phyloP scores from a whole-genome alignment of 805 yeast genomes.

The Kluyveromyces lactis region DNA sequence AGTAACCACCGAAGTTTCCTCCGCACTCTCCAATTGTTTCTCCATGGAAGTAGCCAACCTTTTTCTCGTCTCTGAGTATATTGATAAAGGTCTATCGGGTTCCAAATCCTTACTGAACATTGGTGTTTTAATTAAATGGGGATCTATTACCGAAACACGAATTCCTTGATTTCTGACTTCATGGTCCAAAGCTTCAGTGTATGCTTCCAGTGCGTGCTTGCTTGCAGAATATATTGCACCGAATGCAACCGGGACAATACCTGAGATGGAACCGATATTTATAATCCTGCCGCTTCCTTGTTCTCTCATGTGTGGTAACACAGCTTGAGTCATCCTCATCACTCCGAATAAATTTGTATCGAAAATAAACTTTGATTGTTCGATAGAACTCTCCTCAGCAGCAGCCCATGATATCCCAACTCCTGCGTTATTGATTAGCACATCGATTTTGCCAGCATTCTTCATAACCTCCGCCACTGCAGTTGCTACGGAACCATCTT shows the following conservation, averaged over 20 bases:
- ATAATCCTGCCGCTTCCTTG: conserved; percentile 49
- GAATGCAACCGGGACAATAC: conserved; percentile 61
- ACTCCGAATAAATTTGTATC: conserved; percentile 41
- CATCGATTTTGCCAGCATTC: conserved; percentile 36
- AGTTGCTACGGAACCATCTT: not conserved
- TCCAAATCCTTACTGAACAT: not conserved
- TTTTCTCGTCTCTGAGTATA: too few relatives aligned
- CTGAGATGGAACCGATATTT: conserved; percentile 63
- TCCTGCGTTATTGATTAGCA: conserved; percentile 56
- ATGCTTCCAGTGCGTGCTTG: conserved; percentile 53
- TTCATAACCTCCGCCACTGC: not conserved
- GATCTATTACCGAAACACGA: not conserved
- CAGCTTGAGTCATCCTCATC: conserved; percentile 37
- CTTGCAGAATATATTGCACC: conserved; percentile 68
- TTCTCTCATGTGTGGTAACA: conserved; percentile 34
- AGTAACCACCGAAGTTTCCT: too few relatives aligned
- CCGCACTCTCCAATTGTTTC: too few relatives aligned
- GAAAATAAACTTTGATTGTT: conserved; percentile 37
- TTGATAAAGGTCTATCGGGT: not conserved
- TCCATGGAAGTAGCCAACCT: too few relatives aligned
- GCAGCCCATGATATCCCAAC: conserved; percentile 38
- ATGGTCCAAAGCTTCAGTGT: conserved; percentile 39
- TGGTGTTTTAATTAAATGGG: not conserved
- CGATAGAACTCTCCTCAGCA: conserved; percentile 32
- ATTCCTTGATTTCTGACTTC: not conserved